Evolutionary conservation across 1,139 yeast species (phyloP).

Genomic region (Protomyces arabidopsidicola): DNA sequence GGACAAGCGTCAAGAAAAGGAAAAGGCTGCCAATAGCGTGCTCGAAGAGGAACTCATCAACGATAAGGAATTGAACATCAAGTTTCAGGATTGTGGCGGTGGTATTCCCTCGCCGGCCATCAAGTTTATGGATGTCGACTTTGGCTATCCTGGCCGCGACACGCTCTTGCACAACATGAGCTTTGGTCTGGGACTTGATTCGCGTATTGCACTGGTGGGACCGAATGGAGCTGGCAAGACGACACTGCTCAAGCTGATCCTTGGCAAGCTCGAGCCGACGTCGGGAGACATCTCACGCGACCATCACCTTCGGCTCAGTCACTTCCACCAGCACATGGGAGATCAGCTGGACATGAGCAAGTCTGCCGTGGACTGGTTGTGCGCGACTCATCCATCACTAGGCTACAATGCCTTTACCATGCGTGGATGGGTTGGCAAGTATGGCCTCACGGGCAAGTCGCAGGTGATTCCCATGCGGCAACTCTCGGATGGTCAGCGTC

Average conservation of each 20-base stretch:
- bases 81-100: constrained; percentile 84
- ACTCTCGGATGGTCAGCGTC: constrained; percentile 97
- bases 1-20: constrained; percentile 97
- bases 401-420: constrained; percentile 49
- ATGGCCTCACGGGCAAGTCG: constrained; percentile 97
- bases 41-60: constrained; percentile 87
- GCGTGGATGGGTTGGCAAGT: constrained; percentile 64
- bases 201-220: constrained; percentile 95
- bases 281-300: constrained; percentile 94
- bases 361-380: constrained; percentile 92
- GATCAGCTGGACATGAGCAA: constrained; percentile 95
- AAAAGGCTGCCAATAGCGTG: constrained; percentile 49
- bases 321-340: constrained; percentile 97
- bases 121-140: constrained; percentile 82
- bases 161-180: constrained; percentile 75
- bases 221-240: constrained; percentile 99
- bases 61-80: constrained; percentile 88
- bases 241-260: constrained; percentile 90
- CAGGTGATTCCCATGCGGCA: constrained; percentile 99
- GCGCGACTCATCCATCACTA: constrained; percentile 90
- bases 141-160: constrained; percentile 73
- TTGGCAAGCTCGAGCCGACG: constrained; percentile 86
- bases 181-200: constrained; percentile 99
- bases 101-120: constrained; percentile 98
- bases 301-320: constrained; percentile 96